These are phyloP conservation scores for Neonectria sp. DNA, from an alignment of 2,329 filamentous ascomycete species.

Conservation along the genomic window DNA sequence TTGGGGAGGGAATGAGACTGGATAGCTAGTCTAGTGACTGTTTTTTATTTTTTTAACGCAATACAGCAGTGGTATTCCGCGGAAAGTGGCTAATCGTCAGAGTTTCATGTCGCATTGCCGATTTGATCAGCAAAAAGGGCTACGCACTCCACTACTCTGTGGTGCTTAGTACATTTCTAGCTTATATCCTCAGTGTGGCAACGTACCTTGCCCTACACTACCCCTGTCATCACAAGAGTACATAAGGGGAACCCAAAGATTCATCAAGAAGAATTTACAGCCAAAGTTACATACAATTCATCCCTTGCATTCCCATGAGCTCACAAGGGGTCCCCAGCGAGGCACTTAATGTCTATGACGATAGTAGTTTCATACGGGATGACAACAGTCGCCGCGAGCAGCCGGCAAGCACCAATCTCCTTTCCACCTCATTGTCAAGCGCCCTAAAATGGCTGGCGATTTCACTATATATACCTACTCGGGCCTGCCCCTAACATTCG, in stretches of 20 bases:
- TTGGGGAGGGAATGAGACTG: background rate
- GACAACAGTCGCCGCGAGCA: conserved; percentile 1
- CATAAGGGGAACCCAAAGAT: background rate
- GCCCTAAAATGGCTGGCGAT: background rate
- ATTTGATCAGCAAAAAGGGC: background rate
- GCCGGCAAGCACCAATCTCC: no score
- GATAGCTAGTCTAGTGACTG: background rate
- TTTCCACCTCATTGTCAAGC: background rate
- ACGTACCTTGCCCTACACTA: background rate
- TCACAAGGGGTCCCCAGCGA: background rate
- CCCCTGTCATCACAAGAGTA: background rate
- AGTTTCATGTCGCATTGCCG: background rate
- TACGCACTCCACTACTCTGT: background rate
- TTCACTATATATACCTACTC: conserved; percentile 1
- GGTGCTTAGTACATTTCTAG: background rate
- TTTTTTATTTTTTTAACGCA: no score
- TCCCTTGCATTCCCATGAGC: conserved; percentile 1
- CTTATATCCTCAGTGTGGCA: conserved; percentile 1
- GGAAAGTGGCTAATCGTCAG: background rate
- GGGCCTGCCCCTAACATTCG: background rate
- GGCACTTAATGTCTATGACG: background rate
- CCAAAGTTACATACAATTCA: background rate
- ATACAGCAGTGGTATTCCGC: background rate
- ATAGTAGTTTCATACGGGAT: background rate
- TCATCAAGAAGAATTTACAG: background rate